Percentiles rank a stretch among this genome's conserved stretches.
These are phyloP conservation scores for Saturnispora halmiae DNA, from an alignment of 805 yeast genomes.

Conservation along the genomic window DNA sequence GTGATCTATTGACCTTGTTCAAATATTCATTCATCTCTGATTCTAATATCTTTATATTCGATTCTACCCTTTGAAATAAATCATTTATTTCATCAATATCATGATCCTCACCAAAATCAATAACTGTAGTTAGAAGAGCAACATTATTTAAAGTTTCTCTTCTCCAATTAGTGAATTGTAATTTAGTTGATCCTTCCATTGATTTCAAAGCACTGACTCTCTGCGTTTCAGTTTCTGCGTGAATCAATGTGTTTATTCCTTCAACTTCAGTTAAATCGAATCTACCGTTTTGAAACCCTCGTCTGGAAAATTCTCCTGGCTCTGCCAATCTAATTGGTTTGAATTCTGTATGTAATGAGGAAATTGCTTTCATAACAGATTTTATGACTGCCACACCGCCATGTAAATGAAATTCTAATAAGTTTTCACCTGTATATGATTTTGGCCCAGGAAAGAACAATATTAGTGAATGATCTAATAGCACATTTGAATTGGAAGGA, in stretches of 20 bases:
- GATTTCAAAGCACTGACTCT: slow-evolving; percentile 65
- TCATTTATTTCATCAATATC: slow-evolving; percentile 58
- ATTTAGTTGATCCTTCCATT: slow-evolving; percentile 58
- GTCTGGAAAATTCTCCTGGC: slow-evolving; percentile 82
- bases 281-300: slow-evolving; percentile 79
- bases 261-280: slow-evolving; percentile 86
- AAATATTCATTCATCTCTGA: slow-evolving; percentile 38
- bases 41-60: slow-evolving; percentile 34
- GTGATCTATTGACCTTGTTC: slow-evolving; percentile 43
- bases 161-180: slow-evolving; percentile 59
- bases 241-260: slow-evolving; percentile 79
- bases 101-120: slow-evolving; percentile 93
- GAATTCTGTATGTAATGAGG: slow-evolving; percentile 38
- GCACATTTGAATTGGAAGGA: slow-evolving; percentile 13
- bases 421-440: slow-evolving; percentile 89
- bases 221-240: slow-evolving; percentile 90
- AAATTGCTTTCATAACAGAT: slow-evolving; percentile 58
- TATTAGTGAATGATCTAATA: slow-evolving; percentile 73
- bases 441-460: slow-evolving; percentile 62
- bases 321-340: slow-evolving; percentile 68
- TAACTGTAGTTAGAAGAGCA: slow-evolving; percentile 75
- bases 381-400: slow-evolving; percentile 84
- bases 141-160: slow-evolving; percentile 49
- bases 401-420: slow-evolving; percentile 82
- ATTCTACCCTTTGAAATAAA: slow-evolving; percentile 43